phyloP scores from a whole-genome alignment of 257 asterid genomes.

The Solanum sparsipilum region DNA sequence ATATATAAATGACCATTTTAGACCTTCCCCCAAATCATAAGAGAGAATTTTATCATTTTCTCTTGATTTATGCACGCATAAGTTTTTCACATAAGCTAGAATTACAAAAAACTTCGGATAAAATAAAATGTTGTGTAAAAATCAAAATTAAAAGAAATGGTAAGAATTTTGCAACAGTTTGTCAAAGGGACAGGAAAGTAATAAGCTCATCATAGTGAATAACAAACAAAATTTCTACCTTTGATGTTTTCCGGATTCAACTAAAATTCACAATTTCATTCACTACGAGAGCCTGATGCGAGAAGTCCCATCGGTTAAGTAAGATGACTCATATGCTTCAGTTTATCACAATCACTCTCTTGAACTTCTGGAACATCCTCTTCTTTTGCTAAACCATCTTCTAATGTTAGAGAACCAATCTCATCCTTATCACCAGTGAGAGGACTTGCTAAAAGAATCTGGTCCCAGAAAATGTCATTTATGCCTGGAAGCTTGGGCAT shows the following conservation, averaged over 20 bases:
- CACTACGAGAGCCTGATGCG: conserved; percentile 25
- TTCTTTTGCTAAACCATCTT: conserved; percentile 5
- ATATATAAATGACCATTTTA: not conserved
- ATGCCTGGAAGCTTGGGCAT: conserved; percentile 57
- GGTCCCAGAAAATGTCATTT: conserved; percentile 75
- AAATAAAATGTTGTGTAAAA: not conserved
- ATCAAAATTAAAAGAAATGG: not conserved
- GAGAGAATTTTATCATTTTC: not conserved
- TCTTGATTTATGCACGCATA: not conserved
- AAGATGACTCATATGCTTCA: conserved; percentile 35
- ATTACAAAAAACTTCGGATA: not conserved
- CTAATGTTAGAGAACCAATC: conserved; percentile 19
- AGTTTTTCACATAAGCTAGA: not conserved
- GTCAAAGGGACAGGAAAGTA: not conserved
- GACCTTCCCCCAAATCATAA: not conserved
- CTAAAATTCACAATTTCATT: not conserved
- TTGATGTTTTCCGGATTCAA: not conserved
- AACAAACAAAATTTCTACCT: not conserved
- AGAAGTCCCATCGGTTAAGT: conserved; percentile 59
- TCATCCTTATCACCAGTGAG: conserved; percentile 37
- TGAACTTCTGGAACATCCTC: conserved; percentile 20
- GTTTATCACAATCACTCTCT: conserved; percentile 40
- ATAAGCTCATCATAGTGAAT: not conserved
- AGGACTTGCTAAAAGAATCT: conserved; percentile 51
- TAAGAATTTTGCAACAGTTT: not conserved